A percentile compares a stretch with the other conserved stretches of the same genome.
These are phyloP conservation scores for Diaporthe aspalathi DNA, from an alignment of 2,329 filamentous ascomycete species.

Conservation along the genomic window DNA sequence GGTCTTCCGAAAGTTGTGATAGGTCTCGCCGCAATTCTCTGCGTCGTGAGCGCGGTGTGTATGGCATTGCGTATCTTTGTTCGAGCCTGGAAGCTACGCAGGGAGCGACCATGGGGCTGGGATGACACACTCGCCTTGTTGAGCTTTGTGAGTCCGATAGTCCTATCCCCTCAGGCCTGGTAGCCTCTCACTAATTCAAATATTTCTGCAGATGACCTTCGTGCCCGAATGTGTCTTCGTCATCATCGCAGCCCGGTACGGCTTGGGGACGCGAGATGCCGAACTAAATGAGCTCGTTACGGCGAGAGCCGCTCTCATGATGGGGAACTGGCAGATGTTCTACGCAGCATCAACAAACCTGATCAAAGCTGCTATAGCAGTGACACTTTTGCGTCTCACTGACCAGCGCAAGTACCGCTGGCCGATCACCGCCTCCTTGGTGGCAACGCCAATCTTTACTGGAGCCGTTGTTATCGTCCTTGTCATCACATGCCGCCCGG, in stretches of 20 bases:
- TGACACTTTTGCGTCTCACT: conserved; percentile 41
- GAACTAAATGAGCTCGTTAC: conserved; percentile 18
- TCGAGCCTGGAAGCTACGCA: neutral
- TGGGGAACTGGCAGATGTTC: conserved; percentile 23
- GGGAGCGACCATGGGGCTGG: conserved; percentile 4
- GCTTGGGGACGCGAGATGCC: neutral
- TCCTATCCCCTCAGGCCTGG: too few species aligned
- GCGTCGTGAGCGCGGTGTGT: neutral
- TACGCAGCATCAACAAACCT: conserved; percentile 15
- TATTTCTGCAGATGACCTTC: neutral
- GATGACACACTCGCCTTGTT: conserved; percentile 21
- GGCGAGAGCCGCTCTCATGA: neutral
- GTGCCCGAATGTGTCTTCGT: conserved; percentile 9
- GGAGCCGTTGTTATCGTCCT: conserved; percentile 42
- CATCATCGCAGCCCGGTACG: conserved; percentile 9
- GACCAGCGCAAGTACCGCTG: conserved; percentile 41
- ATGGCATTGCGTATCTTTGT: conserved; percentile 4
- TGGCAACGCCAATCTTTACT: neutral
- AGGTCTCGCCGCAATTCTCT: neutral
- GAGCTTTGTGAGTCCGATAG: neutral
- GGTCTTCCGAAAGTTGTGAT: neutral
- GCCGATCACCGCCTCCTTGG: neutral
- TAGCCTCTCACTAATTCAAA: neutral
- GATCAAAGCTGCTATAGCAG: conserved; percentile 25
- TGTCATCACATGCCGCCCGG: conserved; percentile 47